Evolutionary conservation across 2,329 filamentous ascomycete genomes (phyloP), one percentile per base, ranked within the genome.

Genomic region (Aureobasidium namibiae): DNA sequence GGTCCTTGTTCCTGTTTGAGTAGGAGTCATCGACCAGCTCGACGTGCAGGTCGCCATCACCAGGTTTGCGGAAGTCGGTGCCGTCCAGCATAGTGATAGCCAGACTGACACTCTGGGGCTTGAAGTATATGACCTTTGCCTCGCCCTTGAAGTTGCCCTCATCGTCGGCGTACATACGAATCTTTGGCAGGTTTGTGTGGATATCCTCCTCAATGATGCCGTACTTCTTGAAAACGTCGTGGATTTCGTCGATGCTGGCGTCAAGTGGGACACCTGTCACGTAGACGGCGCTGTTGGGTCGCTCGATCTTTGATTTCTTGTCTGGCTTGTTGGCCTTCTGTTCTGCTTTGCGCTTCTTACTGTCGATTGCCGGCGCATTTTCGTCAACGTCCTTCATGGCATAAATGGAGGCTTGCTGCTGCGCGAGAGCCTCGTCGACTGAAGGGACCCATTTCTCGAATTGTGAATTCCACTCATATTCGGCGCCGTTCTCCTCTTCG

Each of bases 191-290:
- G 60, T 90, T 89, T 67, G 86, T 91, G 68, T 96, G 92, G 64
- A 96, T 92, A 73, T 95, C 89, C 73, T 97, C 92, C 50, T 92
- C 90, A 64, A 99, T 92, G 65, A 97, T 88, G 61, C 92, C 92
- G 68, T 84, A 95, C 71, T 90, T 92, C 50, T 86, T 90, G 76
- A 99, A 99, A 29, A 89, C 79, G 24, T 90, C 83, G 65, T 88
- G 82, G 16, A 99, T 84, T 75, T 99, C 94, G 31, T 88, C 83
- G 42, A 87, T 78, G 0, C 87, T 89, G 44, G 84, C 87, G 71
- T 97, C 90, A 39, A 79, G 74, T 0, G 94, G 95, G 4, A 99
- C 82, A 13, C 89, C 90, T 4, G 91, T 95, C 49, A 96, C 88
- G 75, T 92, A 99, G 64, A 99, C 83, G 42, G 92, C 92, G 6